These are phyloP conservation scores for Epithemia pelagica DNA, from an alignment of 108 stramenopile species.

Conservation along the genomic window DNA sequence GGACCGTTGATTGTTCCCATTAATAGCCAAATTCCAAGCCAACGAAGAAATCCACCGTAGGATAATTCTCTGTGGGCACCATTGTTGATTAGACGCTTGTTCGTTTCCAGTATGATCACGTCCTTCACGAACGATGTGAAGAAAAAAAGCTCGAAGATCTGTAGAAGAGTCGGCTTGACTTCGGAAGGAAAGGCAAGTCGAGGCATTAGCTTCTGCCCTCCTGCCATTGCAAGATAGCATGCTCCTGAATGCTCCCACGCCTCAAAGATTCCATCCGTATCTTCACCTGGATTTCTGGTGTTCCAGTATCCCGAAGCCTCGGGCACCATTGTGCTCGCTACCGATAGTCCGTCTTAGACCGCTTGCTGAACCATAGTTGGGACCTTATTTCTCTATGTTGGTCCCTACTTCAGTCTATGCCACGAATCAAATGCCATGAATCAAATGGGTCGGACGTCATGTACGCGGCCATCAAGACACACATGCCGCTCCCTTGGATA, in stretches of 20 bases:
- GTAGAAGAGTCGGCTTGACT: neutral
- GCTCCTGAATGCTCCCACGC: neutral
- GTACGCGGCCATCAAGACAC: too few species aligned
- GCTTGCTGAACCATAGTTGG: too few species aligned
- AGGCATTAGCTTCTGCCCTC: neutral
- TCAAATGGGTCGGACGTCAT: too few species aligned
- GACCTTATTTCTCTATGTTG: too few species aligned
- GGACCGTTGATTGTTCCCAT: slow-evolving; percentile 12
- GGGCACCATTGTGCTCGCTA: too few species aligned
- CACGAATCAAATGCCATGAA: too few species aligned
- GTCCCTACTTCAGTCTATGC: too few species aligned
- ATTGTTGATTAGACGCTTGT: neutral
- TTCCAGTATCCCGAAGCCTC: too few species aligned
- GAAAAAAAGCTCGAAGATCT: slow-evolving; percentile 8
- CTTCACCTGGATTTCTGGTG: neutral
- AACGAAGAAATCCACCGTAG: slow-evolving; percentile 14
- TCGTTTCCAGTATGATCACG: slow-evolving; percentile 1
- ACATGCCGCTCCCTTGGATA: too few species aligned
- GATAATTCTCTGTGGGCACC: neutral
- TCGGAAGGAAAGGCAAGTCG: neutral
- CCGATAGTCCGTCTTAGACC: too few species aligned
- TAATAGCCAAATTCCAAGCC: slow-evolving; percentile 18
- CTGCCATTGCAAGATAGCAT: neutral
- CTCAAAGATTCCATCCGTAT: neutral
- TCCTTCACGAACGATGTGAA: slow-evolving; percentile 7